These are phyloP conservation scores for Penicillium parvum DNA, from an alignment of 495 filamentous ascomycete species.

Conservation along the genomic window DNA sequence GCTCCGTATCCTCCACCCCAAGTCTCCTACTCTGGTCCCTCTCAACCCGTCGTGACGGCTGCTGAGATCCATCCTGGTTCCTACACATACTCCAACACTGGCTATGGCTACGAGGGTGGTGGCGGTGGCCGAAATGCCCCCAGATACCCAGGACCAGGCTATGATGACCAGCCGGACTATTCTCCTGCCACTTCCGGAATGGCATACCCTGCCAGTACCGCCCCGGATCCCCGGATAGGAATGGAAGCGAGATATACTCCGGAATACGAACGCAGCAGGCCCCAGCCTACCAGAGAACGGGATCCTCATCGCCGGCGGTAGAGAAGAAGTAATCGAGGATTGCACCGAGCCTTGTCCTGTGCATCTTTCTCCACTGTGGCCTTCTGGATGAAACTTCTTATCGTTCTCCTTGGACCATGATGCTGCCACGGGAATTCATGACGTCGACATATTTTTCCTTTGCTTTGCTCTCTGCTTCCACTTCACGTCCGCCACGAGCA, in stretches of 20 bases:
- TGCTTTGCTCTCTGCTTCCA: slow-evolving; percentile 9
- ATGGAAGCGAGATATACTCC: slow-evolving; percentile 48
- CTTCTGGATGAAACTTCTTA: slow-evolving; percentile 15
- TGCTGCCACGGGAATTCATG: slow-evolving; percentile 22
- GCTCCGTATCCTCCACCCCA: slow-evolving; percentile 36
- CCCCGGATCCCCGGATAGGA: slow-evolving; percentile 46
- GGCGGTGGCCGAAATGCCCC: slow-evolving; percentile 43
- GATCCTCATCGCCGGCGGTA: slow-evolving; percentile 42
- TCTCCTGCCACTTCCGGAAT: slow-evolving; percentile 43
- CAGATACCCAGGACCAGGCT: slow-evolving; percentile 44
- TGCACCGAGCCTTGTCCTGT: slow-evolving; percentile 3
- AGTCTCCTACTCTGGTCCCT: slow-evolving; percentile 35
- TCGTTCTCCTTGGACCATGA: slow-evolving; percentile 17
- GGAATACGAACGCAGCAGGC: slow-evolving; percentile 45
- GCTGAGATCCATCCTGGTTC: slow-evolving; percentile 37
- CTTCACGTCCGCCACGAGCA: slow-evolving; percentile 4
- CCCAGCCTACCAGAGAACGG: slow-evolving; percentile 39
- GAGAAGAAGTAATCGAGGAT: slow-evolving; percentile 6
- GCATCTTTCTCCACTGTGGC: slow-evolving; percentile 12
- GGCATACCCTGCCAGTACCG: slow-evolving; percentile 41
- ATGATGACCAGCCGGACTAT: slow-evolving; percentile 45
- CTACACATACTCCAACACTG: slow-evolving; percentile 40
- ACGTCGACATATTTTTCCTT: slow-evolving; percentile 14
- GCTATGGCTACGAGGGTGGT: slow-evolving; percentile 38
- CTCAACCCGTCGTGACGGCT: slow-evolving; percentile 34